Evolutionary conservation across 805 yeast genomes (phyloP), one percentile per base, ranked within the genome.

Genomic region (Jamesozyma lodderae): DNA sequence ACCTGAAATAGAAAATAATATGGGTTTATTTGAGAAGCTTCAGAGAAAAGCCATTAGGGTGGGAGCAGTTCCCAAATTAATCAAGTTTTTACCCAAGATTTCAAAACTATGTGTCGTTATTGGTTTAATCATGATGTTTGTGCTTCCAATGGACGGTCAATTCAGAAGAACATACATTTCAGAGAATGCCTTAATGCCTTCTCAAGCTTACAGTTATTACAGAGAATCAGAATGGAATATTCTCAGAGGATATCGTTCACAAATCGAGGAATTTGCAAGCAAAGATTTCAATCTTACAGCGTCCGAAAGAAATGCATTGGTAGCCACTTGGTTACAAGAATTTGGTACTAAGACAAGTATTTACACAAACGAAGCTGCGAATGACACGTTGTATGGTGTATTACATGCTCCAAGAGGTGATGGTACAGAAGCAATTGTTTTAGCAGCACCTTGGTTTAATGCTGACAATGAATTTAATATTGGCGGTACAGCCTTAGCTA

Each of bases 151-250:
- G 48, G 81, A 81, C 14, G 97, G 96, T 16, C 85, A 84, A 53
- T 85, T 66, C 57, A 68, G 96, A 39, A 62, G 69, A 45, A 86
- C 96, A 2, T 92, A 92, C 58, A 81, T 88, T 10, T 81, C 94
- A 6, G 99, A 92, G 55, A 92, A 92, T 61, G 99, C 99, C 23
- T 67, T 92, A 57, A 79, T 92, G 84, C 96, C 99, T 6, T 88
- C 94, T 0, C 97, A 92, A 58, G 97, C 92, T 2, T 79, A 80
- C 49, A 79, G 94, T 18, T 87, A 86, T 56, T 92, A 84, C 58
- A 70, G 96, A 39, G 97, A 90, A 53, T 76, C 86, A 29, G 97
- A 92, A 57, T 92, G 97, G 96, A 85, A 88, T 52, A 67, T 82
- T 39, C 74, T 86, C 23, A 68, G 97, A 41, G 98, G 96, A 0